These are phyloP conservation scores for Penicillium diatomitis DNA, from an alignment of 495 filamentous ascomycete genomes.

Conservation along the genomic window DNA sequence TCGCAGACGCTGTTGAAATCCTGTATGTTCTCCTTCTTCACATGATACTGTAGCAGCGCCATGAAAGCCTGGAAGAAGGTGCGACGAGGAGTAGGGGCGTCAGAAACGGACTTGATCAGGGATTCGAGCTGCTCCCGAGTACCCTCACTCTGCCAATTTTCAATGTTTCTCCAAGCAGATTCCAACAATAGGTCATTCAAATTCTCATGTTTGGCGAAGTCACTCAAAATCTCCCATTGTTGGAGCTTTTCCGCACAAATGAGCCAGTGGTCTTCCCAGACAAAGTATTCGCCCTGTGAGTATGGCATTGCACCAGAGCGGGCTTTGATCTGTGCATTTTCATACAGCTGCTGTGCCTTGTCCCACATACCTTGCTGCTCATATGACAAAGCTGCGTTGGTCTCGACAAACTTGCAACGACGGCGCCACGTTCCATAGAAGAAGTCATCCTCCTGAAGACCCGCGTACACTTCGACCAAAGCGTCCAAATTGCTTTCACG, in stretches of 20 bases:
- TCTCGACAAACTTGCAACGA: slow-evolving; percentile 90
- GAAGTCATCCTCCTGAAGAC: slow-evolving; percentile 86
- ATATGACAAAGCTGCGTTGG: slow-evolving; percentile 91
- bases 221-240: slow-evolving; percentile 94
- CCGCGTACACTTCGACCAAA: slow-evolving; percentile 79
- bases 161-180: slow-evolving; percentile 85
- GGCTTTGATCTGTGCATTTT: slow-evolving; percentile 92
- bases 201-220: slow-evolving; percentile 99
- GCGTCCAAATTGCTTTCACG: slow-evolving; percentile 94
- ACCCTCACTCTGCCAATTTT: slow-evolving; percentile 79
- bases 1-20: slow-evolving; percentile 89
- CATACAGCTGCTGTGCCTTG: slow-evolving; percentile 91
- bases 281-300: slow-evolving; percentile 92
- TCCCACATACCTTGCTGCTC: slow-evolving; percentile 99
- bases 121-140: slow-evolving; percentile 82
- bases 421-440: slow-evolving; percentile 98
- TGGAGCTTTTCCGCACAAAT: slow-evolving; percentile 96
- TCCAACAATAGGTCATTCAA: slow-evolving; percentile 95
- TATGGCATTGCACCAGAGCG: slow-evolving; percentile 87
- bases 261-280: slow-evolving; percentile 99
- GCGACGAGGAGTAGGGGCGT: slow-evolving; percentile 87
- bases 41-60: slow-evolving; percentile 84
- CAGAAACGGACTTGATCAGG: slow-evolving; percentile 90
- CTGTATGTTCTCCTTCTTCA: slow-evolving; percentile 66
- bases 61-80: slow-evolving; percentile 98